Conservation (phyloP, 331 rosid species). For the Phaseolus coccineus region DNA sequence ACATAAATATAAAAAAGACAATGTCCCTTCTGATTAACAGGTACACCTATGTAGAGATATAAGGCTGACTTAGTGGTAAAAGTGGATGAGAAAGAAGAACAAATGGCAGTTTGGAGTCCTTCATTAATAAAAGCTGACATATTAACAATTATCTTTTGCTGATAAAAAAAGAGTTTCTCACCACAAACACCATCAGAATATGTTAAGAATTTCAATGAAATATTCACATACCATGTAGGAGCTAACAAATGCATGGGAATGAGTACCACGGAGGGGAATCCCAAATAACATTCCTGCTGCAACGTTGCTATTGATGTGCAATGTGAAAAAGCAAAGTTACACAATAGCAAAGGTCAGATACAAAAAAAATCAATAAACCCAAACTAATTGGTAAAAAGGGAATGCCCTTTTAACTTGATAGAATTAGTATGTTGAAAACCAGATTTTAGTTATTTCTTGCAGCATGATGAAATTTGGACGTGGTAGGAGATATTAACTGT, state of each 20-base stretch:
- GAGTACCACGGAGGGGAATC: conserved; percentile 95
- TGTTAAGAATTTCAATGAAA: conserved; percentile 34
- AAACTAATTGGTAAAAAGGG: conserved; percentile 17
- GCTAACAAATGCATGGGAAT: conserved; percentile 99
- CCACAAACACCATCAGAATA: conserved; percentile 20
- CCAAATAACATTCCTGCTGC: conserved; percentile 92
- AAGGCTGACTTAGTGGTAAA: no score
- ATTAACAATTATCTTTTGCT: no score
- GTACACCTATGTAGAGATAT: background rate
- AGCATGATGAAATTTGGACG: background rate
- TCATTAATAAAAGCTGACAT: no score
- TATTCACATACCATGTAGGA: conserved; percentile 72
- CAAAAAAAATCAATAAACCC: background rate
- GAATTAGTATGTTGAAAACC: conserved; percentile 1
- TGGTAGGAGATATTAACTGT: background rate
- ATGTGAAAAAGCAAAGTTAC: conserved; percentile 35
- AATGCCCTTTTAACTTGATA: background rate
- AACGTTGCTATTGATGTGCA: conserved; percentile 69
- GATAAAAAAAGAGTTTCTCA: background rate
- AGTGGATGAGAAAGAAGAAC: no score
- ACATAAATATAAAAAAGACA: background rate
- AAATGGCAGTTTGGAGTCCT: no score
- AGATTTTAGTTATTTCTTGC: conserved; percentile 8
- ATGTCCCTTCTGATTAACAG: background rate
- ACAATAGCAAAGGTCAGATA: conserved; percentile 24